Base-by-base conservation (phyloP, 2,329 filamentous ascomycete genomes). In the Rachicladosporium sp. region DNA sequence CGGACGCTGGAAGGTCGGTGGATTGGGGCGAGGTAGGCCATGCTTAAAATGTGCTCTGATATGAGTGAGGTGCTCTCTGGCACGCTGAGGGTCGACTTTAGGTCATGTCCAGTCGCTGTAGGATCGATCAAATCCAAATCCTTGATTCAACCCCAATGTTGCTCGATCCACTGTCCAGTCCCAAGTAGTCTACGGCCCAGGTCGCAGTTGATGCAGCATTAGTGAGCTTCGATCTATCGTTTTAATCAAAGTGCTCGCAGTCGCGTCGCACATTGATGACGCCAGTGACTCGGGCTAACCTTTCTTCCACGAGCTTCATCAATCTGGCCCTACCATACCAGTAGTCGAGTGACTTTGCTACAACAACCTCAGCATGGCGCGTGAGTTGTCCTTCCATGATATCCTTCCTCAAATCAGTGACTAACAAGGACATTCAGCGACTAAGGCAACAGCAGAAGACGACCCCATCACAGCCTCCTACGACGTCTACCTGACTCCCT, bases 21-120 rank as follows among this genome's bases (percentile, higher is more conserved):
- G 42, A 98, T 91, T 31, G 91, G 88, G 45, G 86, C 87, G 54
- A 98, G 70, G 61, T 96, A 98, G 38, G 91, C 83, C 91, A 98
- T 98, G 29, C n/a, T 29, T 35, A 33, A 10, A 15, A 31, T 10
- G 21, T 19, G 4, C 8, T 31, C 56, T 21, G 32, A 36, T 31
- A 37, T 13, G 29, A 35, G 38, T 29, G n/a, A 15, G 42, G 23
- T 41, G 33, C 29, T 32, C 27, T 23, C 31, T 13, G 32, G 30
- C 15, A 36, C 31, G 36, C 32, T 3, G 13, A 11, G 23, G 15
- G 15, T 19, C 15, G 15, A 19, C 15, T 19, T 19, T 5, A 36
- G 12, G 12, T 38, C 35, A 27, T 40, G 42, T 37, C 41, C 34
- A 37, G 37, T 37, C n/a, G 11, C 35, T 34, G 10, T 31, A 27